These are phyloP conservation scores for Silene vulgaris DNA, from an alignment of 179 eudicot genomes.

Conservation along the genomic window DNA sequence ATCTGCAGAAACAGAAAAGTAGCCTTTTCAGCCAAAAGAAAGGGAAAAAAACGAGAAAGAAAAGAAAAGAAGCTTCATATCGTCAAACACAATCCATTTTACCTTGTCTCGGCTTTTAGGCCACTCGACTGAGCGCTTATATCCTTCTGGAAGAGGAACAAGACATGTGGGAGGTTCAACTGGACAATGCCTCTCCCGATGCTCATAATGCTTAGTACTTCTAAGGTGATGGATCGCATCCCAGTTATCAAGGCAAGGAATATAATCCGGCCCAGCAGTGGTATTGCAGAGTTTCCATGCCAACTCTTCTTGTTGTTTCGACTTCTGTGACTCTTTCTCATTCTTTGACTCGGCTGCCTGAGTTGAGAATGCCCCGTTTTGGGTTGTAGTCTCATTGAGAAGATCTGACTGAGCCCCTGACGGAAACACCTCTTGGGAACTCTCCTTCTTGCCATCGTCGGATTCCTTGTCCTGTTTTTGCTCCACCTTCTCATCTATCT, in stretches of 20 bases:
- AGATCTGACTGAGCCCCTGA: conserved; percentile 90
- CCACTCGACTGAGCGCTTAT: conserved; percentile 69
- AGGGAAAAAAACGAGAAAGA: too few relatives aligned
- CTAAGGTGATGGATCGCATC: conserved; percentile 60
- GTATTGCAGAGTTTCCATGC: conserved; percentile 73
- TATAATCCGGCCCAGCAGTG: conserved; percentile 76
- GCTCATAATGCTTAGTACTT: conserved; percentile 80
- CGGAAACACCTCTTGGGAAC: conserved; percentile 52
- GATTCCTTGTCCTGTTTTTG: conserved; percentile 33
- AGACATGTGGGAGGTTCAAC: conserved; percentile 83
- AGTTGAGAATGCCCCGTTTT: conserved; percentile 68
- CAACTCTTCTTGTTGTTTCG: conserved; percentile 30
- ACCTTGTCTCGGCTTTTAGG: conserved; percentile 94
- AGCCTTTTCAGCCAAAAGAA: conserved; percentile 15
- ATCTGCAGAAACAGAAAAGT: conserved; percentile 42
- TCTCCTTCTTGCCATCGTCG: conserved; percentile 41
- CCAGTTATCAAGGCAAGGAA: conserved; percentile 93
- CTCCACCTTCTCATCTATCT: conserved; percentile 36
- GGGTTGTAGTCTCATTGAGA: conserved; percentile 62
- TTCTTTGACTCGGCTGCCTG: conserved; percentile 85
- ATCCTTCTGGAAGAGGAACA: conserved; percentile 85
- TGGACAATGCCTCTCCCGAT: conserved; percentile 94
- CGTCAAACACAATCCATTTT: neutral
- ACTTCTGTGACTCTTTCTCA: conserved; percentile 58
- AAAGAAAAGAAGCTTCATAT: neutral